Evolutionary conservation across 495 filamentous ascomycete genomes (phyloP).

Genomic region (Umbilicaria muhlenbergii): DNA sequence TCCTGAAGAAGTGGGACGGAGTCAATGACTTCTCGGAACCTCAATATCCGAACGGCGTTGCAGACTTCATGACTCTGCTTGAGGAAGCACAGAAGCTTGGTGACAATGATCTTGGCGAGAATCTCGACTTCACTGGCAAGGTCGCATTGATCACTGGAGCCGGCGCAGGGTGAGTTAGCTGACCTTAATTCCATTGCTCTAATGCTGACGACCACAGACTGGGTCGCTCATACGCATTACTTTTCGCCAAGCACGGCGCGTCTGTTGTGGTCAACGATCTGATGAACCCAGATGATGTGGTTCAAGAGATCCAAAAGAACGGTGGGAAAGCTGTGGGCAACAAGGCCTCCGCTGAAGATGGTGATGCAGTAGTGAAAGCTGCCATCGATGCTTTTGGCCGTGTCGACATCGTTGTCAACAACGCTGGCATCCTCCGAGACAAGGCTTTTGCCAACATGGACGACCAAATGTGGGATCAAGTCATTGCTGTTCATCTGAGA

Average conservation of each 20-base stretch:
- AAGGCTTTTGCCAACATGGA: constrained; percentile 98
- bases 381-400: constrained; percentile 91
- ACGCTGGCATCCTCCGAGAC: constrained; percentile 92
- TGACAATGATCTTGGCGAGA: constrained; percentile 57
- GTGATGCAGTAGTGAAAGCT: constrained; percentile 78
- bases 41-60: constrained; percentile 70
- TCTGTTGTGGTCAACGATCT: constrained; percentile 91
- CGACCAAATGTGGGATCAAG: constrained; percentile 83
- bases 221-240: constrained; percentile 80
- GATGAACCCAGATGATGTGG: constrained; percentile 79
- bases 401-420: constrained; percentile 91
- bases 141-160: constrained; percentile 89
- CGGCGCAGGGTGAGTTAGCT: constrained; percentile 50
- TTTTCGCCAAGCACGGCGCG: constrained; percentile 81
- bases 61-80: constrained; percentile 75
- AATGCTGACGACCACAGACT: constrained; percentile 37
- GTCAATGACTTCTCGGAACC: constrained; percentile 78
- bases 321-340: constrained; percentile 87
- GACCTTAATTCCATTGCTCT: neutral
- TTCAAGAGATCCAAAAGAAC: constrained; percentile 76
- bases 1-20: constrained; percentile 77
- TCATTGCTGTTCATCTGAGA: constrained; percentile 81
- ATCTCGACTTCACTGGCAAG: constrained; percentile 75
- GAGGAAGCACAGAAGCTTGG: constrained; percentile 72
- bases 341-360: constrained; percentile 90